Percentiles rank a stretch among this genome's conserved stretches.
These are phyloP conservation scores for Penicillium sp. DNA, from an alignment of 2,329 filamentous ascomycete genomes.

Conservation along the genomic window DNA sequence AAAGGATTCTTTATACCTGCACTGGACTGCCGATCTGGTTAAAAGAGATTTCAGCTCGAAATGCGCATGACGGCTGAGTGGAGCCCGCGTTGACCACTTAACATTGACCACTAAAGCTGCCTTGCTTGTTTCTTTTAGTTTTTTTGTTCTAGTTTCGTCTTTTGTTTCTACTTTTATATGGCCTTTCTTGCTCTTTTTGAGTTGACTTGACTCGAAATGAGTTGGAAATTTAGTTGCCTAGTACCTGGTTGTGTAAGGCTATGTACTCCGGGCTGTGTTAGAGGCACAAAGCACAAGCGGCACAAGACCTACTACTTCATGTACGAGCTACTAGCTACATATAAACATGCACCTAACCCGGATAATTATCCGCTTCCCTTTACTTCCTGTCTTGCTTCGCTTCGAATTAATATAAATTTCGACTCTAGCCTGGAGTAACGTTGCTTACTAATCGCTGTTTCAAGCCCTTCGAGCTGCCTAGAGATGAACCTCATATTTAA, in stretches of 20 bases:
- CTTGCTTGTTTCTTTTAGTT: neutral
- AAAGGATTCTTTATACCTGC: neutral
- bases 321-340: neutral
- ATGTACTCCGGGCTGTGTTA: neutral
- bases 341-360: neutral
- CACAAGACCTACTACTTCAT: neutral
- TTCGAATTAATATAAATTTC: neutral
- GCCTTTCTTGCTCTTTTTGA: neutral
- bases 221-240: neutral
- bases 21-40: neutral
- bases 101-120: neutral
- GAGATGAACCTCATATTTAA: neutral
- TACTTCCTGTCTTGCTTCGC: no score
- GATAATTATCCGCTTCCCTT: neutral
- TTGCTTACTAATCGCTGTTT: neutral
- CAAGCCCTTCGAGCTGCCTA: neutral
- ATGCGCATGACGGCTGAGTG: neutral
- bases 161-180: neutral
- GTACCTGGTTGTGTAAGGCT: neutral
- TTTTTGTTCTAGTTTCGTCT: neutral
- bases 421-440: neutral
- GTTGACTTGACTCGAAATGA: neutral
- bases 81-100: neutral
- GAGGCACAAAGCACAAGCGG: neutral
- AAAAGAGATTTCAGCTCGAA: conserved; percentile 1